phyloP scores from a whole-genome alignment of 257 asterid species.

The Paraleonurus japonicus region DNA sequence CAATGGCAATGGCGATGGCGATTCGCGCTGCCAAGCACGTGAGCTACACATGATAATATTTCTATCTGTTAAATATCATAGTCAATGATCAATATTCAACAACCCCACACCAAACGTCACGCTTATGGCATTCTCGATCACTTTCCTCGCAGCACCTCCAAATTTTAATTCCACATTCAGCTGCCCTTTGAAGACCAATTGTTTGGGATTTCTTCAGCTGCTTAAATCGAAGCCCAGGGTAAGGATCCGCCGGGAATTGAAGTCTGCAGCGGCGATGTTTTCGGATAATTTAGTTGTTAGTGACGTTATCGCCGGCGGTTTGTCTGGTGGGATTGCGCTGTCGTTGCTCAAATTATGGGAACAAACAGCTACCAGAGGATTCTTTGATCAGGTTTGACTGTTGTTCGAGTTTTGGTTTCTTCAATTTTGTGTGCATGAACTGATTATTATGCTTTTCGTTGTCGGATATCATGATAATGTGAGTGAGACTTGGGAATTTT shows the following conservation, averaged over 20 bases:
- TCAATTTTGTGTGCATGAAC: background rate
- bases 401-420: background rate
- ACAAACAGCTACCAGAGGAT: constrained; percentile 49
- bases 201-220: constrained; percentile 23
- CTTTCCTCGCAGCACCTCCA: constrained; percentile 26
- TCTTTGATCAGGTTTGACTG: constrained; percentile 57
- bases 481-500: background rate
- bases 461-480: background rate
- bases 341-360: constrained; percentile 54
- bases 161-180: constrained; percentile 10
- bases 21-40: background rate
- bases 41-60: background rate
- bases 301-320: constrained; percentile 48
- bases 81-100: background rate
- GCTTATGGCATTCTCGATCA: constrained; percentile 27
- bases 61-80: background rate
- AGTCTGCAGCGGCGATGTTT: constrained; percentile 39
- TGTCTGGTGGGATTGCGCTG: constrained; percentile 46
- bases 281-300: constrained; percentile 32
- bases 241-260: constrained; percentile 32
- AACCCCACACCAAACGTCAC: background rate
- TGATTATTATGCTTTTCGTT: background rate
- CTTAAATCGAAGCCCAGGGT: constrained; percentile 25
- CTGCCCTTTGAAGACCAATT: constrained; percentile 4
- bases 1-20: constrained; percentile 5